Evolutionary conservation across 2,329 filamentous ascomycete genomes (phyloP).

Genomic region (Trichoderma sp.): DNA sequence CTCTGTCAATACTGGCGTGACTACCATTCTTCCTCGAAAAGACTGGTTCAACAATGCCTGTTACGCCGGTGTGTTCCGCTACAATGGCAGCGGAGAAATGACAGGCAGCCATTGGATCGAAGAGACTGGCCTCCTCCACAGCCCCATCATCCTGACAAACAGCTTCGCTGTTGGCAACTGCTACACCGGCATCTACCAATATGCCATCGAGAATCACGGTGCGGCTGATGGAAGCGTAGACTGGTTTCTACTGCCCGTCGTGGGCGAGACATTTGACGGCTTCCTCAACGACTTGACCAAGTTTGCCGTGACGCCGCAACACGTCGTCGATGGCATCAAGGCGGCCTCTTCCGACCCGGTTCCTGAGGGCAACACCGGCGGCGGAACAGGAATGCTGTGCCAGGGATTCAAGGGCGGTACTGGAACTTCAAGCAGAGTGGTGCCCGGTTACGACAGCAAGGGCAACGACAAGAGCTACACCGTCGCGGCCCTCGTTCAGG

Average conservation of each 20-base stretch:
- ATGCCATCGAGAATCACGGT: constrained; percentile 49
- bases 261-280: constrained; percentile 63
- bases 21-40: constrained; percentile 48
- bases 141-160: constrained; percentile 60
- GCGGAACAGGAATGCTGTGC: constrained; percentile 65
- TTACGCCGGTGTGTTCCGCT: constrained; percentile 53
- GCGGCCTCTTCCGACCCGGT: constrained; percentile 53
- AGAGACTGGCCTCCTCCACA: constrained; percentile 58
- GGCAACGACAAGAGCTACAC: constrained; percentile 49
- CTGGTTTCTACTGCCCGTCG: constrained; percentile 58
- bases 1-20: constrained; percentile 49
- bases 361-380: constrained; percentile 60
- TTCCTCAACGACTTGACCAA: constrained; percentile 57
- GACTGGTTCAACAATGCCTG: constrained; percentile 48
- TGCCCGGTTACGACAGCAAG: constrained; percentile 39
- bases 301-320: constrained; percentile 53
- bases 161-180: constrained; percentile 55
- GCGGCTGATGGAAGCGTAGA: constrained; percentile 46
- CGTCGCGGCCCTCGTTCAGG: constrained; percentile 60
- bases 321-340: constrained; percentile 57
- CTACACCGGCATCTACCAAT: constrained; percentile 55
- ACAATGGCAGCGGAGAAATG: constrained; percentile 63
- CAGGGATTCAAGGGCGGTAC: constrained; percentile 66
- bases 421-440: constrained; percentile 56
- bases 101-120: constrained; percentile 61